These are phyloP conservation scores for Colletotrichum tropicicola DNA, from an alignment of 2,329 filamentous ascomycete species.

Conservation along the genomic window DNA sequence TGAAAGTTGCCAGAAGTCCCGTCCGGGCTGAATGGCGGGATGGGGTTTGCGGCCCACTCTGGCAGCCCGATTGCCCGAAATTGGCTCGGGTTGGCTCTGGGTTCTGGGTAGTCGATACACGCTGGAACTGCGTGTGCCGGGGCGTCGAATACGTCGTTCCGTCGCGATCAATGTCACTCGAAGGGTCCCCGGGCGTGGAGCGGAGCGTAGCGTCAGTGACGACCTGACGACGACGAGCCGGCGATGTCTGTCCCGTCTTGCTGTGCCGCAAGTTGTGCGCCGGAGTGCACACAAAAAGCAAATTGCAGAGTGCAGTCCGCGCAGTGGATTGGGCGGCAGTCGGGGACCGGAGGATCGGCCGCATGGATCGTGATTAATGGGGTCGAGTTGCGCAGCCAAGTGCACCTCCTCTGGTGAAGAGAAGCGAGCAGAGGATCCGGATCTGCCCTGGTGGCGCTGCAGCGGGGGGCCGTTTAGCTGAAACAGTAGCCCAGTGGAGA, in stretches of 20 bases:
- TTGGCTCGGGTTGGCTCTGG: not conserved
- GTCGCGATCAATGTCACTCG: not conserved
- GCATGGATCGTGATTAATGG: conserved; percentile 22
- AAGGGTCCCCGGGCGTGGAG: not conserved
- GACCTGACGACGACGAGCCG: not conserved
- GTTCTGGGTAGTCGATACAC: not conserved
- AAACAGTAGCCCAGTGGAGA: conserved; percentile 26
- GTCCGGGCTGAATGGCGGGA: not conserved
- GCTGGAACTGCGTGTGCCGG: too few species aligned
- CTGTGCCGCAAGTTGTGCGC: not conserved
- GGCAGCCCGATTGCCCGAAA: conserved; percentile 1
- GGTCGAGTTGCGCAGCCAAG: not conserved
- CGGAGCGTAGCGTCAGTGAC: too few species aligned
- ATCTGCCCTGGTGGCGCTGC: conserved; percentile 24
- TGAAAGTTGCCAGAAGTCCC: not conserved
- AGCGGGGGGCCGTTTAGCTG: conserved; percentile 27
- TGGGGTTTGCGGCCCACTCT: not conserved
- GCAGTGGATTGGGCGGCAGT: not conserved
- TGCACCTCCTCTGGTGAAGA: conserved; percentile 4
- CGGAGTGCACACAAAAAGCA: not conserved
- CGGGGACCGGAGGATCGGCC: conserved; percentile 23
- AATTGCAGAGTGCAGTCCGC: too few species aligned
- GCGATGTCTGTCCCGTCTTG: not conserved
- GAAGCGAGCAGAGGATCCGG: conserved; percentile 19
- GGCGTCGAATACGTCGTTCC: not conserved